phyloP scores from a whole-genome alignment of 768 basidiomycete species.

The Suillus cothurnatus region DNA sequence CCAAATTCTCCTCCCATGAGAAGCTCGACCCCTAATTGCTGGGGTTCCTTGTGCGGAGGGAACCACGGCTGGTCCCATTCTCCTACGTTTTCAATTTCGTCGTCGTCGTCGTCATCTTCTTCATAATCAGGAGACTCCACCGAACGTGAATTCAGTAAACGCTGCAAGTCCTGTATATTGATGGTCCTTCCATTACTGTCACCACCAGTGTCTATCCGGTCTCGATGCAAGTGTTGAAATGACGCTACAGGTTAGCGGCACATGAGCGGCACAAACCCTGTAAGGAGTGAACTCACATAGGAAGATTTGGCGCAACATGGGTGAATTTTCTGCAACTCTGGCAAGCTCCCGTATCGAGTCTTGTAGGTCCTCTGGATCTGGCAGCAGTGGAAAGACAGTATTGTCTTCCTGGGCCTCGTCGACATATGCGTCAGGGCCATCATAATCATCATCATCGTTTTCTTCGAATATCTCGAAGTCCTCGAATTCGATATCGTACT shows the following conservation, averaged over 20 bases:
- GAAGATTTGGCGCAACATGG: constrained; percentile 29
- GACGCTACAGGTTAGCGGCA: constrained; percentile 20
- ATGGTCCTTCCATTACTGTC: constrained; percentile 11
- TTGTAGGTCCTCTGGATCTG: constrained; percentile 32
- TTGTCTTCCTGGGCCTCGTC: constrained; percentile 37
- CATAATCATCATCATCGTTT: constrained; percentile 36
- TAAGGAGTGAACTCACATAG: constrained; percentile 25
- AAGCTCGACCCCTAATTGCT: constrained; percentile 62
- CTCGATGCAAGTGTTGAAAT: no score
- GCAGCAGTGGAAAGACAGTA: no score
- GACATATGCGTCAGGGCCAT: constrained; percentile 37
- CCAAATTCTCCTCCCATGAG: constrained; percentile 84
- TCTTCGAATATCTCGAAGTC: constrained; percentile 22
- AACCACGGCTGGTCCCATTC: constrained; percentile 36
- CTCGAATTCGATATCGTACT: constrained; percentile 22
- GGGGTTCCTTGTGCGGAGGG: constrained; percentile 54
- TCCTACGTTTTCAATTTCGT: constrained; percentile 28
- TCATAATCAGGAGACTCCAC: constrained; percentile 35
- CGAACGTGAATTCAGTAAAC: constrained; percentile 19
- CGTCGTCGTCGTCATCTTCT: constrained; percentile 40
- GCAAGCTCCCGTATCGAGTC: constrained; percentile 6
- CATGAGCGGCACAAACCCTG: constrained; percentile 7
- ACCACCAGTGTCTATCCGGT: constrained; percentile 15
- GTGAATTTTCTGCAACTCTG: background rate
- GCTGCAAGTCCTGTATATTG: constrained; percentile 29